Evolutionary conservation across 1,284 basidiomycete species (phyloP).

Genomic region (Exobasidium rhododendri): DNA sequence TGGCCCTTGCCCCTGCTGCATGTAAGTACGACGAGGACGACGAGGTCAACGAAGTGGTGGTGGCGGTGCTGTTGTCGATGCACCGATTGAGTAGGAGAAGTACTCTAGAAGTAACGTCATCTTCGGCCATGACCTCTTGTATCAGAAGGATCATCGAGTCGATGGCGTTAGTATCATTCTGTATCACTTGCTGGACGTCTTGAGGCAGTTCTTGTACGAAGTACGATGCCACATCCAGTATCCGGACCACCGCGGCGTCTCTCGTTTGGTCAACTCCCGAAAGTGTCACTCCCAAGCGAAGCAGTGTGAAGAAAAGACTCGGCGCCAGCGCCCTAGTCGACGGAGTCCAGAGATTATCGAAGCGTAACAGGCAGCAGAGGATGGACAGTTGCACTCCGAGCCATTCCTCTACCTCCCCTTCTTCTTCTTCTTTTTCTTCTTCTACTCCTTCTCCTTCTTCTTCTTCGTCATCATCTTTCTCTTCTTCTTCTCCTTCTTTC

Average conservation of each 20-base stretch:
- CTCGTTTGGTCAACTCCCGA: not conserved
- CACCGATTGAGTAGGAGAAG: not conserved
- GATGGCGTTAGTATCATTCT: not conserved
- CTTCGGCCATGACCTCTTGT: not conserved
- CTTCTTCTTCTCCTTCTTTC: no score
- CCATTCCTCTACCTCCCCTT: not conserved
- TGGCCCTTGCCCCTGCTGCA: no score
- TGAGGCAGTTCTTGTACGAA: not conserved
- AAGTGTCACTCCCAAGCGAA: not conserved
- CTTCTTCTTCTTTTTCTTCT: not conserved
- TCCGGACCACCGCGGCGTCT: not conserved
- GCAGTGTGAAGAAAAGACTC: not conserved
- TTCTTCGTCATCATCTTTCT: no score
- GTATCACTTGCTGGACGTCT: not conserved
- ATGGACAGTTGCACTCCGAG: not conserved
- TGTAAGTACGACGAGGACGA: no score
- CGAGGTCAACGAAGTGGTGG: no score
- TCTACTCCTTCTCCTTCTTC: not conserved
- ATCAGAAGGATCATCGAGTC: not conserved
- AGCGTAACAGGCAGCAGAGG: not conserved
- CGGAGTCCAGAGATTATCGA: not conserved
- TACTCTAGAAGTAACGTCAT: not conserved
- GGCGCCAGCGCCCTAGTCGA: conserved; percentile 4
- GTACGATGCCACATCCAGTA: not conserved
- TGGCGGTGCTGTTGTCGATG: not conserved